Evolutionary conservation across 1,284 basidiomycete species (phyloP), one percentile per base, ranked within the genome.

Genomic region (Tylopilus sp.): DNA sequence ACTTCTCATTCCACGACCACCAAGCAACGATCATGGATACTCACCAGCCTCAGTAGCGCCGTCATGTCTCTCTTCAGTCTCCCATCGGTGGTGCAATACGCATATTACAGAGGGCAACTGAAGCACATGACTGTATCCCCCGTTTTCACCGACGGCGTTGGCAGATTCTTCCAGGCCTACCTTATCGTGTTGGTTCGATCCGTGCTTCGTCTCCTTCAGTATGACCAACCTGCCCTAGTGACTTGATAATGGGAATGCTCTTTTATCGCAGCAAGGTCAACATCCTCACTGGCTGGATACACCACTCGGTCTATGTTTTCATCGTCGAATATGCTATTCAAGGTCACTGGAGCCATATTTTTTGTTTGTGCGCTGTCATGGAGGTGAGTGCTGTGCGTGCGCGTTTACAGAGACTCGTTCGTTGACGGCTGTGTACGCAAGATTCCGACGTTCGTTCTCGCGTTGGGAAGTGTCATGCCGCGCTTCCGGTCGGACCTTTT

Each of bases 381-480:
- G 81, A 83, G 76, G 73, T 77, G 41, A 59, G 37, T 9, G 6
- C 5, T 0, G 4, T 4, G 5, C 58, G 1, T 4, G 6, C 15
- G 20, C n/a, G 7, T 31, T 44, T 17, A 2, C 4, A 7, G 26
- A 29, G 24, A 26, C 15, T 3, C 8, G 7, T 26, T 33, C 21
- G 30, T 30, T 50, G 36, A 53, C 42, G 8, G 2, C n/a, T 31
- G 6, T 10, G 7, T 17, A 8, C 14, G 48, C n/a, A n/a, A 78
- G 80, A 61, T 81, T 24, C 82, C 82, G 7, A 83, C 82, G 0
- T 76, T 82, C 54, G 59, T 82, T 33, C 71, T 83, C 11, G 77
- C 75, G 14, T 48, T 79, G 15, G 73, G 73, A 18, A 73, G 73
- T 45, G 70, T 83, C 18, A 62, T 68, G 56, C 76, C 80, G 7